Conservation (phyloP, 73 alveolate species). For the Loxodes magnus region DNA sequence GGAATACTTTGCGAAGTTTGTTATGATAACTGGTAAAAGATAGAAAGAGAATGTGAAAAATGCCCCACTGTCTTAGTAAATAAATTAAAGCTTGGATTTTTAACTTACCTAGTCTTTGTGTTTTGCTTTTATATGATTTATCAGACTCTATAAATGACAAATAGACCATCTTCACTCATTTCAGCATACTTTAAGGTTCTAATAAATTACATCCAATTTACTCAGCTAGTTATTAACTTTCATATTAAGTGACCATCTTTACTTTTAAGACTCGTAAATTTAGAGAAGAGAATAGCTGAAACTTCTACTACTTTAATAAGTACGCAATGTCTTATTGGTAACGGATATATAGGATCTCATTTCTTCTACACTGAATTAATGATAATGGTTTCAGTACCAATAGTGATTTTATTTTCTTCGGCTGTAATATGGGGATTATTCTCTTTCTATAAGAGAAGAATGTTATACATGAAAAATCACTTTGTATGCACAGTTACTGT, state of each 20-base stretch:
- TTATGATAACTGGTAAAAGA: slow-evolving; percentile 11
- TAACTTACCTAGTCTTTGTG: slow-evolving; percentile 1
- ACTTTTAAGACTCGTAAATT: slow-evolving; percentile 15
- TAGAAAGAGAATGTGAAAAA: slow-evolving; percentile 16
- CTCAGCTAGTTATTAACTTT: slow-evolving; percentile 26
- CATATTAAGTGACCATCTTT: slow-evolving; percentile 34
- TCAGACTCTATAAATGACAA: slow-evolving; percentile 17
- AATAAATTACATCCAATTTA: slow-evolving; percentile 39
- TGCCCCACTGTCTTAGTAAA: slow-evolving; percentile 23
- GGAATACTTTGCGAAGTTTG: slow-evolving; percentile 46
- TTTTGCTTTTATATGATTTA: slow-evolving; percentile 2
- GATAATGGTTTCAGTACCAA: no score
- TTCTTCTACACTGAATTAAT: no score
- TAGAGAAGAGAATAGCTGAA: slow-evolving; percentile 14
- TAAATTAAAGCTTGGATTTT: slow-evolving; percentile 10
- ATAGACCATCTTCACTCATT: slow-evolving; percentile 21
- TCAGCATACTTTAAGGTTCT: slow-evolving; percentile 36
- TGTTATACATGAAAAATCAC: neutral
- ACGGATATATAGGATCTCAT: no score
- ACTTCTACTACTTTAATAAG: no score
- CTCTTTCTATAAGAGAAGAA: no score
- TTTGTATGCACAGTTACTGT: slow-evolving; percentile 16
- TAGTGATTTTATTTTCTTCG: no score
- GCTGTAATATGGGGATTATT: no score
- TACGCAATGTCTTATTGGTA: no score